phyloP scores from a whole-genome alignment of 2,329 filamentous ascomycete genomes.

The Curvularia lunata region DNA sequence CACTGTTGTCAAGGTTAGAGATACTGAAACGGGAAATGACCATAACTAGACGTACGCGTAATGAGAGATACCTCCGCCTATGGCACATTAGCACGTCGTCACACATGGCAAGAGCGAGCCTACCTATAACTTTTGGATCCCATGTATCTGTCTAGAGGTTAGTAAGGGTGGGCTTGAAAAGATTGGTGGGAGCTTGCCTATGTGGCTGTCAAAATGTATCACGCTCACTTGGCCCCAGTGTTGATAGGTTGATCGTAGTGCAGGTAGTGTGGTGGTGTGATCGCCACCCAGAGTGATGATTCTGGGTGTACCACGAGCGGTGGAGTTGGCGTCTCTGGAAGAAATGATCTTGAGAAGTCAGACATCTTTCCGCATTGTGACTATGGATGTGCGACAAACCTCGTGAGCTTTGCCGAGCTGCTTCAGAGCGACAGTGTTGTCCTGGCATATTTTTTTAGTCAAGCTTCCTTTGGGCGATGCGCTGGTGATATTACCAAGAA shows the following conservation, averaged over 20 bases:
- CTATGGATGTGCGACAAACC: conserved; percentile 37
- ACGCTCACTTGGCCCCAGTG: conserved; percentile 63
- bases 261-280: conserved; percentile 62
- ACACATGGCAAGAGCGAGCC: conserved; percentile 4
- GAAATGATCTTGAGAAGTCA: conserved; percentile 51
- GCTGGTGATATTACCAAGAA: conserved; percentile 47
- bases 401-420: conserved; percentile 61
- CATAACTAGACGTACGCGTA: conserved; percentile 57
- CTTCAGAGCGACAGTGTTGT: conserved; percentile 62
- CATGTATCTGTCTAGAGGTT: conserved; percentile 56
- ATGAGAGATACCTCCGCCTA: conserved; percentile 63
- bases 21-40: background rate
- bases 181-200: conserved; percentile 42
- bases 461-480: background rate
- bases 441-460: conserved; percentile 35
- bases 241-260: conserved; percentile 56
- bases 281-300: conserved; percentile 63
- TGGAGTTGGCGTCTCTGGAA: conserved; percentile 54
- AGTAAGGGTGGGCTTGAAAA: background rate
- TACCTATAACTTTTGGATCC: conserved; percentile 61
- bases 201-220: conserved; percentile 64
- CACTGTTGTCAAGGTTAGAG: conserved; percentile 35
- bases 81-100: conserved; percentile 10
- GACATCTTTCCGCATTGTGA: background rate
- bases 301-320: conserved; percentile 54